These are phyloP conservation scores for Fusarium anguioides DNA, from an alignment of 2,329 filamentous ascomycete species.

Conservation along the genomic window DNA sequence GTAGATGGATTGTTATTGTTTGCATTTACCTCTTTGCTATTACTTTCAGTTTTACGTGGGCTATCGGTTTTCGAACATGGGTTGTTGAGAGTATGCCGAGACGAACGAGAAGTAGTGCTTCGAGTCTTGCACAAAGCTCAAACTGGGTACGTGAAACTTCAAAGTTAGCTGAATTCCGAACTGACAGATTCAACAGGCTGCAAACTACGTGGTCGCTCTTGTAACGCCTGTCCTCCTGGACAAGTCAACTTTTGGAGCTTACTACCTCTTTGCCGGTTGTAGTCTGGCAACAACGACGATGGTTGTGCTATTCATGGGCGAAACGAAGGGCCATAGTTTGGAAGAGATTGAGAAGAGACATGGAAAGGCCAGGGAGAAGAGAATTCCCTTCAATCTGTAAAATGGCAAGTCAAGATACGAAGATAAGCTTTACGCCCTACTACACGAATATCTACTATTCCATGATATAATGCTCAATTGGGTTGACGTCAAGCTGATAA, in stretches of 20 bases:
- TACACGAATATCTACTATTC: no score
- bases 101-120: conserved; percentile 64
- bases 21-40: conserved; percentile 62
- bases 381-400: background rate
- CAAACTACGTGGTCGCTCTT: conserved; percentile 60
- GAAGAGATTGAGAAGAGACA: conserved; percentile 51
- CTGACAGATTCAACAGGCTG: conserved; percentile 42
- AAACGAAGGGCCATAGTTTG: conserved; percentile 56
- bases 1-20: conserved; percentile 63
- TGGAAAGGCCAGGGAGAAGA: background rate
- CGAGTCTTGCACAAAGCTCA: conserved; percentile 63
- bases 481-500: no score
- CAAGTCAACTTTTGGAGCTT: conserved; percentile 55
- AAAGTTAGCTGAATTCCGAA: accelerated
- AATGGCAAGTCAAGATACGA: background rate
- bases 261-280: conserved; percentile 58
- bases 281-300: conserved; percentile 52
- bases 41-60: conserved; percentile 62
- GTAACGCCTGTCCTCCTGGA: conserved; percentile 56
- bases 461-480: no score
- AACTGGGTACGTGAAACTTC: conserved; percentile 56
- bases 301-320: conserved; percentile 55
- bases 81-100: conserved; percentile 67
- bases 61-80: conserved; percentile 64
- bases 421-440: no score